Evolutionary conservation across 768 basidiomycete genomes (phyloP).

Genomic region (Russula griseocarnosa): DNA sequence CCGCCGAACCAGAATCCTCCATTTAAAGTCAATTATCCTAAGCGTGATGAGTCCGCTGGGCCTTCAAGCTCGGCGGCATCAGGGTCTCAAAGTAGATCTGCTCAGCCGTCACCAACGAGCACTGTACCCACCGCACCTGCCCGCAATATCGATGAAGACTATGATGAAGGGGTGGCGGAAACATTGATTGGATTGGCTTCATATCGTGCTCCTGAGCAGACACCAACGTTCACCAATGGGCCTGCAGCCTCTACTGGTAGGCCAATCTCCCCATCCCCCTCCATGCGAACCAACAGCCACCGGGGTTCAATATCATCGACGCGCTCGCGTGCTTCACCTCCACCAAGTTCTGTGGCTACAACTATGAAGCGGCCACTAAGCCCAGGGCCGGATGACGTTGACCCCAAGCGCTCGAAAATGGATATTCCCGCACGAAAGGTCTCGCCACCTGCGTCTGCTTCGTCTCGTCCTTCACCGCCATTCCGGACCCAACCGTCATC

Average conservation of each 20-base stretch:
- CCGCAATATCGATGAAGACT: conserved; percentile 83
- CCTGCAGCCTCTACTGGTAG: conserved; percentile 16
- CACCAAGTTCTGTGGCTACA: conserved; percentile 35
- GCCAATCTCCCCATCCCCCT: conserved; percentile 38
- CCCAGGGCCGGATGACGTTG: conserved; percentile 53
- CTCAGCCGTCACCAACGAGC: conserved; percentile 69
- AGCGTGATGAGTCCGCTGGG: conserved; percentile 52
- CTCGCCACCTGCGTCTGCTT: conserved; percentile 45
- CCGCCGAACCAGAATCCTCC: conserved; percentile 28
- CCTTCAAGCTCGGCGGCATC: conserved; percentile 62
- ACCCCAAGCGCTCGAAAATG: conserved; percentile 60
- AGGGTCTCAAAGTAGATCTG: conserved; percentile 48
- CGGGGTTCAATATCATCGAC: conserved; percentile 67
- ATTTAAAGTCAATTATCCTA: conserved; percentile 31
- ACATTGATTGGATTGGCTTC: conserved; percentile 64
- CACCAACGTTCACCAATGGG: conserved; percentile 26
- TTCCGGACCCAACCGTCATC: conserved; percentile 73
- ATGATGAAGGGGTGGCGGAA: conserved; percentile 89
- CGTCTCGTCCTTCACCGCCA: conserved; percentile 65
- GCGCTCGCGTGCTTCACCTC: conserved; percentile 61
- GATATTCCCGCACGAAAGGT: conserved; percentile 49
- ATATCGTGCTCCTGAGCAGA: conserved; percentile 31
- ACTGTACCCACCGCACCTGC: conserved; percentile 56
- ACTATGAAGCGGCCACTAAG: conserved; percentile 67
- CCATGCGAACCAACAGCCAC: conserved; percentile 46